Conservation (phyloP, 805 yeast species). For the Scheffersomyces lignosus region DNA sequence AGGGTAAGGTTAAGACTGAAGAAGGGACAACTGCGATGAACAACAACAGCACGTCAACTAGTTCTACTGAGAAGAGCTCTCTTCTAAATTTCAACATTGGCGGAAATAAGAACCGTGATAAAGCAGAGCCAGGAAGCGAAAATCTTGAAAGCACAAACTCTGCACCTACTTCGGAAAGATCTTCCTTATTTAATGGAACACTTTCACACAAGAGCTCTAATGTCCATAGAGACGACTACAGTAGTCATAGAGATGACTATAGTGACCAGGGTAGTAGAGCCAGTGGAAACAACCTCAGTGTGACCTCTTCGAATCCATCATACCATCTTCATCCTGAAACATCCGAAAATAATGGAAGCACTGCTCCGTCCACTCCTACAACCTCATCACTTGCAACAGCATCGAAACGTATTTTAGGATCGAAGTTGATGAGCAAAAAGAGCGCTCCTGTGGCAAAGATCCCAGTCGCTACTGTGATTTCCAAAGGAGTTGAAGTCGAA, state of each 20-base stretch:
- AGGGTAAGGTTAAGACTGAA: slow-evolving; percentile 22
- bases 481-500: slow-evolving; percentile 38
- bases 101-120: slow-evolving; percentile 2
- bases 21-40: slow-evolving; percentile 3
- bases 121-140: not conserved
- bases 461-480: slow-evolving; percentile 18
- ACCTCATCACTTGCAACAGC: slow-evolving; percentile 30
- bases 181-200: slow-evolving; percentile 2
- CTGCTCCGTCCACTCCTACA: not conserved
- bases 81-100: slow-evolving; percentile 6
- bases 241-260: not conserved
- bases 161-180: slow-evolving; percentile 2
- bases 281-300: slow-evolving; percentile 1
- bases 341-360: slow-evolving; percentile 2
- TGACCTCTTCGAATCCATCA: slow-evolving; percentile 4
- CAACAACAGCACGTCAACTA: slow-evolving; percentile 6
- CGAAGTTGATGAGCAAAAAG: slow-evolving; percentile 35
- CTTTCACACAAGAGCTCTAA: not conserved
- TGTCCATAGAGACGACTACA: not conserved
- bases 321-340: slow-evolving; percentile 2
- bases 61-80: slow-evolving; percentile 17
- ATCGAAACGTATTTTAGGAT: slow-evolving; percentile 40
- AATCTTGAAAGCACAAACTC: too few species aligned
- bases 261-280: slow-evolving; percentile 1
- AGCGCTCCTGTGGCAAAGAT: slow-evolving; percentile 1